A percentile compares a stretch with the other conserved stretches of the same genome.
phyloP scores from a whole-genome alignment of 2,329 filamentous ascomycete genomes.

The Epichloe baconii region DNA sequence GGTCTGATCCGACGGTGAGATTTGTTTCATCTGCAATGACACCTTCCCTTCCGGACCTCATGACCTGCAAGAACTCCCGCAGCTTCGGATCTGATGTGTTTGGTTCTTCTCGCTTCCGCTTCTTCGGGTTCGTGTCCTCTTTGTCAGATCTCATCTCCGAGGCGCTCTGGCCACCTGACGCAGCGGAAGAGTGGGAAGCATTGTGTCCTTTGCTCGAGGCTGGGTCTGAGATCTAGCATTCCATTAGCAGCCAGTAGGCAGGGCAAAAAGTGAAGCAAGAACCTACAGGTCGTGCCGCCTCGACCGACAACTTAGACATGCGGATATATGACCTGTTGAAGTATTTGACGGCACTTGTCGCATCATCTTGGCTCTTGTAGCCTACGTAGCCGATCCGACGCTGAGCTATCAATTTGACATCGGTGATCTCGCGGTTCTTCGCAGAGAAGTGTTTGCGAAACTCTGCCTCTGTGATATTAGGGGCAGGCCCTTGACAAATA shows the following conservation, averaged over 20 bases:
- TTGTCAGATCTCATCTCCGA: slow-evolving; percentile 11
- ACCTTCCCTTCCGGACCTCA: slow-evolving; percentile 42
- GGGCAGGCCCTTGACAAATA: slow-evolving; percentile 74
- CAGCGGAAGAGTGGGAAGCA: slow-evolving; percentile 13
- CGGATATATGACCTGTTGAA: slow-evolving; percentile 93
- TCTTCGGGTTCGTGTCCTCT: slow-evolving; percentile 37
- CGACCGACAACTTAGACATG: slow-evolving; percentile 87
- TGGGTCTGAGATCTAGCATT: slow-evolving; percentile 33
- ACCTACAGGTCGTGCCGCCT: slow-evolving; percentile 69
- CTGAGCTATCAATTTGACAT: slow-evolving; percentile 81
- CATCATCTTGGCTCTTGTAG: slow-evolving; percentile 72
- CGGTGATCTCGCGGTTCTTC: slow-evolving; percentile 63
- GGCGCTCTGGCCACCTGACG: slow-evolving; percentile 5
- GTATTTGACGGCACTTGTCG: slow-evolving; percentile 75
- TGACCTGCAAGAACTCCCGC: slow-evolving; percentile 73
- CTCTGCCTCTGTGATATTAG: slow-evolving; percentile 70
- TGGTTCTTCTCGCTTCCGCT: slow-evolving; percentile 51
- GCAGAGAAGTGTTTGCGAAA: slow-evolving; percentile 79
- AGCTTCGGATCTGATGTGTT: slow-evolving; percentile 63
- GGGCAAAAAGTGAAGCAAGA: slow-evolving; percentile 6
- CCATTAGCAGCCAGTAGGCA: slow-evolving; percentile 18
- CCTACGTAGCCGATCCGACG: slow-evolving; percentile 92
- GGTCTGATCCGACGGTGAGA: slow-evolving; percentile 10
- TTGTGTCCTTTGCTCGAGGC: slow-evolving; percentile 19
- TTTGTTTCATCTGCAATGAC: slow-evolving; percentile 19